Evolutionary conservation across 495 filamentous ascomycete species (phyloP).

Genomic region (Pyrenula aspistea): DNA sequence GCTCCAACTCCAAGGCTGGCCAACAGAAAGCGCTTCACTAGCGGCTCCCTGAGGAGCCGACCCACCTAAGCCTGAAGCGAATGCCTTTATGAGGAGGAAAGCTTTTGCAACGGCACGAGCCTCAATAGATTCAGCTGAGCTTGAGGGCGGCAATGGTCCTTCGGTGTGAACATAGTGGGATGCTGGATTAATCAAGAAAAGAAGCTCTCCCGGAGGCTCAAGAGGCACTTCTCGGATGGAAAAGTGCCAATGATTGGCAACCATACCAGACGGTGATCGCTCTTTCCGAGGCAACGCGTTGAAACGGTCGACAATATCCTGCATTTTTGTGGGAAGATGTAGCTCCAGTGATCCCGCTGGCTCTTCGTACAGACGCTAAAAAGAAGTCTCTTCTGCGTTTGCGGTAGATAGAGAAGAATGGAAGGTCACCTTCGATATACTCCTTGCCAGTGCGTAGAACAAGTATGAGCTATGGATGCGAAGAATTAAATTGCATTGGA

Average conservation of each 20-base stretch:
- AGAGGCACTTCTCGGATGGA: constrained; percentile 8
- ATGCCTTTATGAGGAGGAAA: constrained; percentile 6
- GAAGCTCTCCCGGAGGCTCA: constrained; percentile 4
- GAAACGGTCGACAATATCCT: not conserved
- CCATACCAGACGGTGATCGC: constrained; percentile 2
- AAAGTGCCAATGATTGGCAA: constrained; percentile 8
- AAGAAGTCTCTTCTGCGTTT: no score
- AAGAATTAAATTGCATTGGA: no score
- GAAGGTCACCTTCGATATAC: no score
- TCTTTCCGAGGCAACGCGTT: constrained; percentile 2
- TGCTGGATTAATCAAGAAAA: constrained; percentile 6
- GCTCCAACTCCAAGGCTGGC: not conserved
- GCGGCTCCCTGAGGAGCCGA: not conserved
- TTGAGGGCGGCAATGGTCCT: constrained; percentile 4
- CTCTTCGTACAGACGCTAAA: no score
- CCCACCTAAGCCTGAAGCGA: constrained; percentile 3
- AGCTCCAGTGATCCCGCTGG: no score
- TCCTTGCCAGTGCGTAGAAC: no score
- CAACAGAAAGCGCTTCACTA: not conserved
- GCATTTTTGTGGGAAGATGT: no score
- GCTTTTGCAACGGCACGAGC: constrained; percentile 6
- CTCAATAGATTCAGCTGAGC: constrained; percentile 4
- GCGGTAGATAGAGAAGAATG: no score
- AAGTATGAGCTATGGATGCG: no score
- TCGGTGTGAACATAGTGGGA: constrained; percentile 7